phyloP scores from a whole-genome alignment of 495 filamentous ascomycete species.

The Penicillium bialowiezense region DNA sequence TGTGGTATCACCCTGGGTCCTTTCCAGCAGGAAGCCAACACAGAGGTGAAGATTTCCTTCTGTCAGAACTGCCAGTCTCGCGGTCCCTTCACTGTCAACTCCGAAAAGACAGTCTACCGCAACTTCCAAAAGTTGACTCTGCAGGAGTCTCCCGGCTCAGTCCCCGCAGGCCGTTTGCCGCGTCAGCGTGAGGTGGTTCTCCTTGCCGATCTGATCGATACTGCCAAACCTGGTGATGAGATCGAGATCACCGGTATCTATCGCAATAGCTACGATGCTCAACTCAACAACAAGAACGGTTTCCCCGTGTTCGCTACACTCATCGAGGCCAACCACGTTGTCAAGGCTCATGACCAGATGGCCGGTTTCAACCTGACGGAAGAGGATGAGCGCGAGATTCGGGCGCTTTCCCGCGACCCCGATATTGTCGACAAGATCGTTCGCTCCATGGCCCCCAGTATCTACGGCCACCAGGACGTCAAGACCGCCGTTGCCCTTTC shows the following conservation, averaged over 20 bases:
- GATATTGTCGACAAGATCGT: conserved; percentile 94
- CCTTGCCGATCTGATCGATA: conserved; percentile 95
- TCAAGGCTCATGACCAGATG: conserved; percentile 96
- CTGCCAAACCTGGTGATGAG: conserved; percentile 95
- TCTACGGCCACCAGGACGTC: conserved; percentile 96
- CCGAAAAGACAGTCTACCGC: conserved; percentile 97
- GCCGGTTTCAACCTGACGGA: conserved; percentile 96
- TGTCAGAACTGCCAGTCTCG: conserved; percentile 97
- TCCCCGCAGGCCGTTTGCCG: conserved; percentile 92
- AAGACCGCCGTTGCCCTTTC: conserved; percentile 96
- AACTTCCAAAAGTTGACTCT: conserved; percentile 98
- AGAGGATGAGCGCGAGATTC: conserved; percentile 91
- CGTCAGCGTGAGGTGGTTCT: conserved; percentile 94
- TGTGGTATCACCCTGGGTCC: conserved; percentile 90
- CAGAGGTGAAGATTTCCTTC: conserved; percentile 93
- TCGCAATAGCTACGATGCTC: conserved; percentile 96
- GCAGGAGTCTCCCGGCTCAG: conserved; percentile 95
- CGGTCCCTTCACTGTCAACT: conserved; percentile 93
- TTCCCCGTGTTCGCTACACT: conserved; percentile 99
- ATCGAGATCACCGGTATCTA: conserved; percentile 97
- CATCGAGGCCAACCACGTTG: conserved; percentile 93
- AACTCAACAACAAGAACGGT: conserved; percentile 97
- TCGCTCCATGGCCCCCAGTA: conserved; percentile 91
- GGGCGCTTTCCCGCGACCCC: conserved; percentile 79
- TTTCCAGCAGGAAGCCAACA: conserved; percentile 94